These are phyloP conservation scores for Emmonsiellopsis sp. DNA, from an alignment of 2,329 filamentous ascomycete genomes.

Conservation along the genomic window DNA sequence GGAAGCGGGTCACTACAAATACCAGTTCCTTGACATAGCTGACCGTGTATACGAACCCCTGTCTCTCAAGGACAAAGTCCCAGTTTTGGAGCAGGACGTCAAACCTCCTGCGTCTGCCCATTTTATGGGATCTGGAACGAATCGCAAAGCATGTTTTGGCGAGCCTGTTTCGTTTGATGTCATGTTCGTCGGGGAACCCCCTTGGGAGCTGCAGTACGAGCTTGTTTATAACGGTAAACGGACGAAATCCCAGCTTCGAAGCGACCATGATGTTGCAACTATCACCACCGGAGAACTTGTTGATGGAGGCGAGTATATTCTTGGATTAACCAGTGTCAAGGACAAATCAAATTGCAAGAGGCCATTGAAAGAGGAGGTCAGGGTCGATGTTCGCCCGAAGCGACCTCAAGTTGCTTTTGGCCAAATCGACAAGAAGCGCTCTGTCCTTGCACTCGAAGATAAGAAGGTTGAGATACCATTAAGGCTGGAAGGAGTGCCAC, in stretches of 20 bases:
- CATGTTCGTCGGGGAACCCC: conserved; percentile 67
- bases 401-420: conserved; percentile 82
- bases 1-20: conserved; percentile 76
- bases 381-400: conserved; percentile 79
- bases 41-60: conserved; percentile 71
- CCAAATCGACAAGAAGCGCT: conserved; percentile 69
- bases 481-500: conserved; percentile 73
- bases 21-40: conserved; percentile 70
- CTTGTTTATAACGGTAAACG: conserved; percentile 82
- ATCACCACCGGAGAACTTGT: conserved; percentile 67
- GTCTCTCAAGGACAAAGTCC: conserved; percentile 51
- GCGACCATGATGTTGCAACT: conserved; percentile 54
- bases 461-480: conserved; percentile 67
- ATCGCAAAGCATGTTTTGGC: conserved; percentile 67
- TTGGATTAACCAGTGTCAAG: conserved; percentile 76
- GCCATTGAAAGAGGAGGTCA: conserved; percentile 72
- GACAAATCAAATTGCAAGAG: conserved; percentile 82
- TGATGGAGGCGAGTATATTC: conserved; percentile 80
- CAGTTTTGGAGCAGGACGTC: conserved; percentile 75
- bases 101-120: conserved; percentile 80
- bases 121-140: conserved; percentile 50
- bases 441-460: conserved; percentile 66
- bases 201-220: conserved; percentile 88
- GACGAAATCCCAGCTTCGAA: conserved; percentile 57
- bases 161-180: conserved; percentile 69